Evolutionary conservation across 202 grass and related monocot species (phyloP).

Genomic region (Schoenoplectus tabernaemontani): DNA sequence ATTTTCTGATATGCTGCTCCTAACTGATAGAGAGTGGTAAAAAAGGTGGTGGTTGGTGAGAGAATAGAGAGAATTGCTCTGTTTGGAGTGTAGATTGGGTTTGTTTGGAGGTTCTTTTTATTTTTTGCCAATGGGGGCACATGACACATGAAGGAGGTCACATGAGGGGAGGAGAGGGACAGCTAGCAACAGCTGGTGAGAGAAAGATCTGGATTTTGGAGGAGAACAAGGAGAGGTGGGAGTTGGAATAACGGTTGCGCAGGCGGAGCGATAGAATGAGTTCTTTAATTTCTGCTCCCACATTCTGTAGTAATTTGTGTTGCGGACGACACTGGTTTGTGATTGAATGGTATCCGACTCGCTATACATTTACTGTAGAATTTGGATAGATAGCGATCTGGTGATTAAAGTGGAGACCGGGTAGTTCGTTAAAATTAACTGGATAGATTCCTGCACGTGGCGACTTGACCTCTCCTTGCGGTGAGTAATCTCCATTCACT

Average conservation of each 20-base stretch:
- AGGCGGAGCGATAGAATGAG: too few relatives aligned
- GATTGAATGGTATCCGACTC: background rate
- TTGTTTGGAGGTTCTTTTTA: background rate
- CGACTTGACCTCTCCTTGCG: background rate
- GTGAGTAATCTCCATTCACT: too few relatives aligned
- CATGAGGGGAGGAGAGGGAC: slow-evolving; percentile 56
- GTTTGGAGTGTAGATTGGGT: slow-evolving; percentile 11
- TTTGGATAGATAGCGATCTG: background rate
- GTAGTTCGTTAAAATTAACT: background rate
- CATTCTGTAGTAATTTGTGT: too few relatives aligned
- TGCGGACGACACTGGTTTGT: too few relatives aligned
- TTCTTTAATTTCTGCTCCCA: too few relatives aligned
- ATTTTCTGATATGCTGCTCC: background rate
- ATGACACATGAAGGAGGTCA: slow-evolving; percentile 59
- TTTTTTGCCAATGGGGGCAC: slow-evolving; percentile 24
- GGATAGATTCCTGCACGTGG: slow-evolving; percentile 9
- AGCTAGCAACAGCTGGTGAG: slow-evolving; percentile 67
- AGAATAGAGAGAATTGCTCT: background rate
- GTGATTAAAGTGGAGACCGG: background rate
- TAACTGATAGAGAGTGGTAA: background rate
- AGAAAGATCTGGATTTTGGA: slow-evolving; percentile 10
- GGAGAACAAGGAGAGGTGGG: background rate
- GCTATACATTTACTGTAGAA: background rate
- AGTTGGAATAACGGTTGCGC: too few relatives aligned
- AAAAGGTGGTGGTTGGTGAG: background rate